These are phyloP conservation scores for Auxenochlorella pyrenoidosa DNA, from an alignment of 139 green algal species.

Conservation along the genomic window DNA sequence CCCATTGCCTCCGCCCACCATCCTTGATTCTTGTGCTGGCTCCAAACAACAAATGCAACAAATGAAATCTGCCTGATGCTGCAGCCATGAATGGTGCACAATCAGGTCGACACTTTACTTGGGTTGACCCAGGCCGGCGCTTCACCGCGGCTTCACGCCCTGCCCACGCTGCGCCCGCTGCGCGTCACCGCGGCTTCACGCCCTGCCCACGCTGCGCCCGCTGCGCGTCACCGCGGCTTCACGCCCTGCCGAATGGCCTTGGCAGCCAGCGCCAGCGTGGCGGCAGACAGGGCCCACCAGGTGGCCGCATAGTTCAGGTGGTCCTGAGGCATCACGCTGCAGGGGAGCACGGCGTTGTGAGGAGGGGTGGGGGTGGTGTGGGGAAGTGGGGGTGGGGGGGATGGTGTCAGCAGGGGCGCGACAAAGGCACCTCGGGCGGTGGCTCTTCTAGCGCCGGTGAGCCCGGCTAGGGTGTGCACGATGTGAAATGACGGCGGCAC, in stretches of 20 bases:
- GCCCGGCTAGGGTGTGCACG: too few relatives aligned
- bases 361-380: not conserved
- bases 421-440: too few relatives aligned
- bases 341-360: not conserved
- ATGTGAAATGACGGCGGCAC: too few relatives aligned
- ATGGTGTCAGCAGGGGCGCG: not conserved
- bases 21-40: too few relatives aligned
- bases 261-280: constrained; percentile 45
- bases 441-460: too few relatives aligned
- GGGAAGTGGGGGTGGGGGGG: not conserved
- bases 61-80: too few relatives aligned
- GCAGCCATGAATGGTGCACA: too few relatives aligned
- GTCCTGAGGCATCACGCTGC: constrained; percentile 69
- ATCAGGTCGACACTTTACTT: too few relatives aligned
- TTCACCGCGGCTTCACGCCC: constrained; percentile 22
- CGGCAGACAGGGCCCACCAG: constrained; percentile 59
- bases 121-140: too few relatives aligned
- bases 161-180: not conserved
- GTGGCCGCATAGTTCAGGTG: constrained; percentile 80
- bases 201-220: not conserved
- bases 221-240: constrained; percentile 5
- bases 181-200: not conserved
- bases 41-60: too few relatives aligned
- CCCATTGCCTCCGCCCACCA: too few relatives aligned
- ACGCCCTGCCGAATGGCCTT: constrained; percentile 45